phyloP scores from a whole-genome alignment of 257 asterid species.

The Thymus quinquecostatus region DNA sequence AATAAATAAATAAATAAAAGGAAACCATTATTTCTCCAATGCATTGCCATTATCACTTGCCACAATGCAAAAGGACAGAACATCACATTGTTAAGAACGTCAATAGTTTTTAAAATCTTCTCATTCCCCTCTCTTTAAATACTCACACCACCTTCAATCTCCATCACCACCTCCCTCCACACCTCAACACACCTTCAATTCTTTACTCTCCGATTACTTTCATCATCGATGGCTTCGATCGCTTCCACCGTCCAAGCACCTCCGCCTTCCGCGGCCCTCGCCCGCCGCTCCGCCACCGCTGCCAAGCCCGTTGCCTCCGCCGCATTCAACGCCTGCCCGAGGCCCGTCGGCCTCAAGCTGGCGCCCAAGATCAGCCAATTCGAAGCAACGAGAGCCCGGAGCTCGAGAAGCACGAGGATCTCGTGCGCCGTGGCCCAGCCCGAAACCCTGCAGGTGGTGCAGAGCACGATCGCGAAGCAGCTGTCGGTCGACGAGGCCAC shows the following conservation, averaged over 20 bases:
- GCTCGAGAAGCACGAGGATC: constrained; percentile 26
- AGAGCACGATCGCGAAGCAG: constrained; percentile 52
- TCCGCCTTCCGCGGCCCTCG: constrained; percentile 29
- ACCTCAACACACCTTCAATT: not conserved
- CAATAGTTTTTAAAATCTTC: constrained; percentile 19
- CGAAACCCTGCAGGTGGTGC: constrained; percentile 51
- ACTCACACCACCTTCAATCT: not conserved
- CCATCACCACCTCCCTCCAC: not conserved
- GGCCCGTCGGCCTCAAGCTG: constrained; percentile 25
- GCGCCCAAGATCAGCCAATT: constrained; percentile 29
- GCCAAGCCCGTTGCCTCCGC: not conserved
- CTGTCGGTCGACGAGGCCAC: constrained; percentile 46
- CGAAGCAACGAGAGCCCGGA: constrained; percentile 10
- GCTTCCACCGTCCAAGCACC: constrained; percentile 34
- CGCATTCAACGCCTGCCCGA: not conserved
- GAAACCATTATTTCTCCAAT: not conserved
- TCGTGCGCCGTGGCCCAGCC: constrained; percentile 45
- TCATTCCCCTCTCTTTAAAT: constrained; percentile 29
- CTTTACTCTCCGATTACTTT: not conserved
- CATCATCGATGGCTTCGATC: constrained; percentile 42
- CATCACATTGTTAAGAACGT: constrained; percentile 30
- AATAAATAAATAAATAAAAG: not conserved
- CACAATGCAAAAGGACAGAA: constrained; percentile 23
- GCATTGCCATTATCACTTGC: constrained; percentile 33
- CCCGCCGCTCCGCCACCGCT: constrained; percentile 1